Base-by-base conservation (phyloP, 768 basidiomycete genomes). In the Daedaleopsis sinensis region DNA sequence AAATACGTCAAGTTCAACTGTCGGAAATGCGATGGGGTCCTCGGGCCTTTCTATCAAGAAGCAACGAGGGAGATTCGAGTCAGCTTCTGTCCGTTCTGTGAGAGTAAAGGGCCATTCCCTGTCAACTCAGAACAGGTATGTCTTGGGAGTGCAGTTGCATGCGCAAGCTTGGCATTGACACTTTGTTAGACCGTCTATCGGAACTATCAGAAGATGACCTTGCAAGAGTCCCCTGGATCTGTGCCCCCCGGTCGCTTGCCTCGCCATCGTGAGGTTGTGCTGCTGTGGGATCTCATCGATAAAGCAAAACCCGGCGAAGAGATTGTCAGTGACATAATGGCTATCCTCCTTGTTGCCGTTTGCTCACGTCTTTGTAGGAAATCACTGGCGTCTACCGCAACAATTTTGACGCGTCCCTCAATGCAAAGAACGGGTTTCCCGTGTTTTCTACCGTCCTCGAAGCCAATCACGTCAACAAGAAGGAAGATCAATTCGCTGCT, bases 1-100 rank as follows among this genome's bases (percentile, higher is more conserved):
- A 98, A 99, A 78, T 97, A 98, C 70, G 96, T 99, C 74, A 98
- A 98, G 73, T 99, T 99, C 69, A 94, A 98, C 73, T 99, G 97
- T 75, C 84, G 84, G 57, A 98, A 96, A 73, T 99, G 97, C 68
- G 90, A 91, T 18, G 91, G 88, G n/a, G 87, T 93, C 27, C 81
- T 98, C 16, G 97, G 97, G 15, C 97, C 97, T 1, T 98, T 98
- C 80, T 96, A 94, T 73, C 97, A 99, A 79, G 97, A 98, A 74
- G 93, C 94, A 8, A 90, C 89, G 39, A 91, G 86, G 76, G 97
- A 99, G 73, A 88, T 98, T 59, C 92, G 84, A 75, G 90, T 98
- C 73, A 95, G 91, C 70, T 97, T 90, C 74, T 99, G 97, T 71
- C 87, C 90, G 1, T 92, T 91, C 70, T 99, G 97, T 74, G 94